Conservation (phyloP, 1,284 basidiomycete genomes). For the Cerrena zonata region DNA sequence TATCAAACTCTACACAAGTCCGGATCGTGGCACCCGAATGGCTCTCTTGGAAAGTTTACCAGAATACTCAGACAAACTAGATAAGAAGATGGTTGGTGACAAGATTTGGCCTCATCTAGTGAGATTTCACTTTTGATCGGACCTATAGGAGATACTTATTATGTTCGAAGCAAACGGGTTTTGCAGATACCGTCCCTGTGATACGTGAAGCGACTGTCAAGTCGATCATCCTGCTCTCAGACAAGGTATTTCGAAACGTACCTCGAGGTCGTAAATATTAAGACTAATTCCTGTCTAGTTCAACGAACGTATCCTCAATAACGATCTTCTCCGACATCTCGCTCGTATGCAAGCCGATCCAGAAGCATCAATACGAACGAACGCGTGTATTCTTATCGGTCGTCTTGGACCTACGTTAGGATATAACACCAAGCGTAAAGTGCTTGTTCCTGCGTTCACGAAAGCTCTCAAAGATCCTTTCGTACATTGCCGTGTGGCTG, state of each 20-base stretch:
- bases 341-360: slow-evolving; percentile 90
- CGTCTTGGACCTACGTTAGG: slow-evolving; percentile 82
- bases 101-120: slow-evolving; percentile 93
- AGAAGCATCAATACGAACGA: slow-evolving; percentile 93
- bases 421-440: slow-evolving; percentile 87
- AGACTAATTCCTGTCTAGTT: slow-evolving; percentile 42
- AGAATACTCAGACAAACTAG: slow-evolving; percentile 83
- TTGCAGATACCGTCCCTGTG: slow-evolving; percentile 87
- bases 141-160: slow-evolving; percentile 6
- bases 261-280: background rate
- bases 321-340: slow-evolving; percentile 88
- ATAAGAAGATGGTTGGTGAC: slow-evolving; percentile 78
- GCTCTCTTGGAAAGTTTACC: slow-evolving; percentile 82
- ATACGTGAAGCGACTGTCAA: slow-evolving; percentile 94
- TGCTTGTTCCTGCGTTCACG: slow-evolving; percentile 91
- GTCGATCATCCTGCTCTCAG: slow-evolving; percentile 77
- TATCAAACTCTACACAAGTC: slow-evolving; percentile 77
- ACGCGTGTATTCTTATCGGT: slow-evolving; percentile 94
- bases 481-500: slow-evolving; percentile 89
- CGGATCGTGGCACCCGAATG: slow-evolving; percentile 91
- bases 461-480: slow-evolving; percentile 88
- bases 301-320: slow-evolving; percentile 89
- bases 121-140: slow-evolving; percentile 21
- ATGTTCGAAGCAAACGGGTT: slow-evolving; percentile 76
- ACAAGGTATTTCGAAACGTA: slow-evolving; percentile 69